phyloP scores from a whole-genome alignment of 306 rosid genomes.

The Citrullus mucosospermus region DNA sequence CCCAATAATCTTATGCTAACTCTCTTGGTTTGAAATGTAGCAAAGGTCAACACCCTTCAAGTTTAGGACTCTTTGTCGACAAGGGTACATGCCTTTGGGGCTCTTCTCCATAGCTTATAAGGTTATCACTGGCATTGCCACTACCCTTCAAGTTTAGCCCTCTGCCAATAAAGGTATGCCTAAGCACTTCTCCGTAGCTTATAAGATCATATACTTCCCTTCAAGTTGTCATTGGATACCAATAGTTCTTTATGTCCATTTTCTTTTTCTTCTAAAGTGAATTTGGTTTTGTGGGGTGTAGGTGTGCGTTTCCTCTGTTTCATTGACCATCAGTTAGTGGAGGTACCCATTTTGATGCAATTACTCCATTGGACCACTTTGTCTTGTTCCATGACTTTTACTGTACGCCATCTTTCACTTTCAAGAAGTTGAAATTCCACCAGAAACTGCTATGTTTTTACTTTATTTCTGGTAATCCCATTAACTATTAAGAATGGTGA shows the following conservation, averaged over 20 bases:
- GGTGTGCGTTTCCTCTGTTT: neutral
- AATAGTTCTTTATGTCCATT: neutral
- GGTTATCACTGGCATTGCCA: neutral
- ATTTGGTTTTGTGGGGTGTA: neutral
- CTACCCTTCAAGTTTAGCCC: neutral
- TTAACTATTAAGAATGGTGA: neutral
- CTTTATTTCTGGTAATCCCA: neutral
- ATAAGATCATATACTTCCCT: neutral
- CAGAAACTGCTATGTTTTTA: neutral
- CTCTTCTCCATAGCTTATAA: neutral
- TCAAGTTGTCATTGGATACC: neutral
- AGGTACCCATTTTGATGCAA: neutral
- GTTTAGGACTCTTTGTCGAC: neutral
- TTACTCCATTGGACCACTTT: neutral
- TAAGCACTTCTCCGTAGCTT: neutral
- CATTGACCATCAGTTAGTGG: neutral
- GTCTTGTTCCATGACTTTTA: constrained; percentile 2
- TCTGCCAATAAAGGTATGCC: neutral
- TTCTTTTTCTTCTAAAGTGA: neutral
- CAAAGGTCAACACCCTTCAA: neutral
- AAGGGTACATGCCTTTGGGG: neutral
- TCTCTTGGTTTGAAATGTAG: neutral
- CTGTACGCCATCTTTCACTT: neutral
- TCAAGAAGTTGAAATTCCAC: constrained; percentile 1
- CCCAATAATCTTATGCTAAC: neutral